These are phyloP conservation scores for Xerocomus nothofagi DNA, from an alignment of 1,284 basidiomycete species.

Conservation along the genomic window DNA sequence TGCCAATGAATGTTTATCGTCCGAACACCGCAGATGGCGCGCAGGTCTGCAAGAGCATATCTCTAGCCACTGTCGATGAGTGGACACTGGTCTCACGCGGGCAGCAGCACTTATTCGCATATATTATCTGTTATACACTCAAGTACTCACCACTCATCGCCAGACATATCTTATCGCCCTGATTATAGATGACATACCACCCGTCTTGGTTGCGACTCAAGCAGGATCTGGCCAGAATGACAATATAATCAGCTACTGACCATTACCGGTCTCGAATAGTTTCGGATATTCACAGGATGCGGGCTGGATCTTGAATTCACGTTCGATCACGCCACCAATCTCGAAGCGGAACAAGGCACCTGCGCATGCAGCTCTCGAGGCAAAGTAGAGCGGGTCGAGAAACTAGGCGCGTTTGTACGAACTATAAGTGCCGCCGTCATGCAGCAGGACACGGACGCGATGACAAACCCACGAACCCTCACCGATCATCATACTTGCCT, in stretches of 20 bases:
- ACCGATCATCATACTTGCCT: too few relatives aligned
- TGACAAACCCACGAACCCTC: neutral
- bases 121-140: slow-evolving; percentile 24
- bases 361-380: too few relatives aligned
- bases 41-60: slow-evolving; percentile 40
- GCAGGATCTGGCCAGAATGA: neutral
- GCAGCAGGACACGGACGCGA: neutral
- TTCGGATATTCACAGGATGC: neutral
- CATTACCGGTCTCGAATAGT: neutral
- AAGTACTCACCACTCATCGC: slow-evolving; percentile 34
- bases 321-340: neutral
- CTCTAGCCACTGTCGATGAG: slow-evolving; percentile 22
- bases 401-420: neutral
- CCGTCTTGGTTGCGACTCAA: neutral
- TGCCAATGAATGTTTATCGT: slow-evolving; percentile 4
- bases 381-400: neutral
- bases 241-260: neutral
- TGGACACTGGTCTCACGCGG: slow-evolving; percentile 1
- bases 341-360: neutral
- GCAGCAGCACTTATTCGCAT: slow-evolving; percentile 9
- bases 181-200: slow-evolving; percentile 29
- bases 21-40: slow-evolving; percentile 35
- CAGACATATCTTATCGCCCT: slow-evolving; percentile 31
- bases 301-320: neutral
- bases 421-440: neutral